phyloP scores from a whole-genome alignment of 805 yeast genomes.

The Debaryomyces hansenii region DNA sequence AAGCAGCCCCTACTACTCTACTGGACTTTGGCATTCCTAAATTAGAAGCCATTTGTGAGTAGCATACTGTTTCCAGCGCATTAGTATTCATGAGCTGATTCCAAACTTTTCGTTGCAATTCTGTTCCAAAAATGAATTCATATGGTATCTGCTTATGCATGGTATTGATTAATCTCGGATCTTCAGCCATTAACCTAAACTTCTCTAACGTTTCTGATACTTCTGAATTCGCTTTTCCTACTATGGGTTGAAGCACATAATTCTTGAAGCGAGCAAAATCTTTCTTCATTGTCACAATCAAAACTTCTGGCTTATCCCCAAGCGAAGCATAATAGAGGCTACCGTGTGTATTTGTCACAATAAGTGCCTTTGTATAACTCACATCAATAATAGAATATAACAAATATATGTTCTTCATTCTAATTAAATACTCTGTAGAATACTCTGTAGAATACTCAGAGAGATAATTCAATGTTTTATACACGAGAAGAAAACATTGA shows the following conservation, averaged over 20 bases:
- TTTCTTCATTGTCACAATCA: not conserved
- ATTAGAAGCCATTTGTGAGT: constrained; percentile 28
- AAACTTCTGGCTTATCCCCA: constrained; percentile 8
- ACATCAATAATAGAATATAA: constrained; percentile 12
- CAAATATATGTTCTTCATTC: constrained; percentile 3
- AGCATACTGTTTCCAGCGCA: constrained; percentile 29
- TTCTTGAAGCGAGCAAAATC: not conserved
- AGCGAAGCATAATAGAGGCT: constrained; percentile 20
- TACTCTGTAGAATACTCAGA: no score
- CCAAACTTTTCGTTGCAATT: constrained; percentile 42
- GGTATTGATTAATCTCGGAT: constrained; percentile 8
- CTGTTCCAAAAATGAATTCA: constrained; percentile 37
- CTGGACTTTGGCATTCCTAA: constrained; percentile 28
- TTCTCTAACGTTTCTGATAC: constrained; percentile 7
- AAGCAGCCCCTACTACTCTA: constrained; percentile 43
- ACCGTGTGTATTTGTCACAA: constrained; percentile 16
- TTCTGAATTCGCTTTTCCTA: not conserved
- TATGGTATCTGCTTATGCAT: not conserved
- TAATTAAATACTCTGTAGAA: not conserved
- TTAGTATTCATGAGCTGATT: constrained; percentile 23
- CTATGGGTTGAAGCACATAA: not conserved
- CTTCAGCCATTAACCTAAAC: constrained; percentile 9
- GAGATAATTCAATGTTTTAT: no score
- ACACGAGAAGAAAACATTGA: no score
- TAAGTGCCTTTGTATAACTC: constrained; percentile 8